Evolutionary conservation across 2,329 filamentous ascomycete species (phyloP), one percentile per base, ranked within the genome.

Genomic region (Diplodia sapinea): DNA sequence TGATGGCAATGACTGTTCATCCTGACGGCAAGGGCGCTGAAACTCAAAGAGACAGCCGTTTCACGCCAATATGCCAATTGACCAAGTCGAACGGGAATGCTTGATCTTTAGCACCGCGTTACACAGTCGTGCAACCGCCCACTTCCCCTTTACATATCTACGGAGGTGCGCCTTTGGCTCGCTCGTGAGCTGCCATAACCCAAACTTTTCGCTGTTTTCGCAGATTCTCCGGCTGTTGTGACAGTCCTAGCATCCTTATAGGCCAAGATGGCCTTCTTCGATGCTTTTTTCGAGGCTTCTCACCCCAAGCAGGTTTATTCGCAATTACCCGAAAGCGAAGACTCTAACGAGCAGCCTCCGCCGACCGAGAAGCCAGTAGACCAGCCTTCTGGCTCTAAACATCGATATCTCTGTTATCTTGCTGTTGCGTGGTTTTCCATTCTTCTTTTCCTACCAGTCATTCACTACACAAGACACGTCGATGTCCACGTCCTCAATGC

Each of bases 201-300:
- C 49, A 11, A 61, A 33, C 17, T 43, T 49, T 26, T 33, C 31
- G 40, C 56, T 20, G 23, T 23, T 59, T 49, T 33, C 11, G 40
- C 56, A 49, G 40, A 15, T 29, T n/a, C 7, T 15, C 15, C n/a
- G 3, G 36, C 29, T 23, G 23, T 23, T 36, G 12, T 38, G 31
- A 9, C 6, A 33, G 31, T 33, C 31, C 6, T 33, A 7, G 31
- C 31, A 33, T 33, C 2, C 4, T 33, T n/a, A 29, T 33, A 31
- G 55, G 38, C 52, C 52, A 57, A 51, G 11, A 66, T 66, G 64
- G 43, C 64, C 43, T 50, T 66, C 26, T 47, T 66, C 40, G 23
- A 50, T 43, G 17, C 26, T 15, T 47, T 20, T 23, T 49, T 56
- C 17, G 15, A 43, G 40, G 5, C 55, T 31, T 61, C 12, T 29